Evolutionary conservation across 2,329 filamentous ascomycete genomes (phyloP), one percentile per base, ranked within the genome.

Genomic region (Alternaria ventricosa): DNA sequence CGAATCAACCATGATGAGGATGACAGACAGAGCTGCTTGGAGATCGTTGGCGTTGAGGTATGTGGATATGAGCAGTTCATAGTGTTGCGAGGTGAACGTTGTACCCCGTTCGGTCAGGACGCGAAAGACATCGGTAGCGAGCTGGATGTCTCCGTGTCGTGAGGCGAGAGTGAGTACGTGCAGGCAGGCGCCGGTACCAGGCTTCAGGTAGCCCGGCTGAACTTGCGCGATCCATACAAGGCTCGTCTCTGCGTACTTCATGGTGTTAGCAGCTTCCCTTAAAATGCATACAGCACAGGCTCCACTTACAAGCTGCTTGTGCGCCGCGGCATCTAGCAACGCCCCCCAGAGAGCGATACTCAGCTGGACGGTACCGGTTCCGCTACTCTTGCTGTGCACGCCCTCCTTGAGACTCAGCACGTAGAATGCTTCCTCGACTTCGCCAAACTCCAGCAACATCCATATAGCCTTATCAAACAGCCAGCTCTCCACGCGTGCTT

Each of bases 401-500:
- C 77, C 57, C 68, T 41, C 83, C 79, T 25, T 84, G 77, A 53
- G 83, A 15, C 62, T 68, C 67, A 96, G 84, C 25, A 97, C 81
- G 47, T 86, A 83, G 63, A 94, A 83, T 12, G 93, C 90, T 74
- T 96, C 93, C 57, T 96, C 92, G 33, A 94, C 83, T 76, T 96
- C 94, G 7, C 88, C 87, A 45, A 87, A 84, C 63, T 92, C 89
- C 47, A 89, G 89, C 45, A 97, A 86, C 20, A 87, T 87, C 75
- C 92, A 92, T 59, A 94, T 85, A 57, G 94, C 89, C 63, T 95
- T 86, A 71, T 94, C 91, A 73, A 90, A 90, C 8, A 97, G 84
- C 94, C 94, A 97, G 1, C 83, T 75, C 28, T 90, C 86, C 5
- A 94, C 81, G 3, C 71, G 72, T 1, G 87, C 82, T 3, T 84